These are phyloP conservation scores for Knoxia roxburghii DNA, from an alignment of 257 asterid species.

Conservation along the genomic window DNA sequence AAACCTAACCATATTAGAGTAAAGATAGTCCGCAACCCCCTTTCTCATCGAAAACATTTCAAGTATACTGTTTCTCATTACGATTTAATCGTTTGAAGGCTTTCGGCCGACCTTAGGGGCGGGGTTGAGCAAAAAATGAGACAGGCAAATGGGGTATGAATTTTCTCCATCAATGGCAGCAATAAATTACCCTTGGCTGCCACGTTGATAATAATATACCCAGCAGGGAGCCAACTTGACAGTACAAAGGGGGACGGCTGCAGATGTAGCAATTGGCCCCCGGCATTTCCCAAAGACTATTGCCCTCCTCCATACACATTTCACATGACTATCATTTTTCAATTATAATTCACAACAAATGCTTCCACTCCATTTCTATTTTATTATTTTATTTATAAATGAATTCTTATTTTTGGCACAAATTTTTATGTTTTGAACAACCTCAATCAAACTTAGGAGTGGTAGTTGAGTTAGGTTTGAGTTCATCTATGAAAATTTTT, in stretches of 20 bases:
- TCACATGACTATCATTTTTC: slow-evolving; percentile 16
- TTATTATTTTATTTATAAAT: no score
- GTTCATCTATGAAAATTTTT: no score
- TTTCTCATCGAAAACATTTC: no score
- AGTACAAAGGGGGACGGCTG: background rate
- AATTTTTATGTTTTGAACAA: no score
- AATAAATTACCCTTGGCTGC: slow-evolving; percentile 21
- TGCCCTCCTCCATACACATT: slow-evolving; percentile 11
- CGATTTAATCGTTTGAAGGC: no score
- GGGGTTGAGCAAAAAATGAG: background rate
- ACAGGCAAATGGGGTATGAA: slow-evolving; percentile 7
- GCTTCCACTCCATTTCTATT: slow-evolving; percentile 2
- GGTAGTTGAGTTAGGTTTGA: no score
- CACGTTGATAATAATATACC: slow-evolving; percentile 21
- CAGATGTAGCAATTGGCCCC: background rate
- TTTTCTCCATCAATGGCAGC: background rate
- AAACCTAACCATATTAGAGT: no score
- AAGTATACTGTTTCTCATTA: no score
- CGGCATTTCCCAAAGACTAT: background rate
- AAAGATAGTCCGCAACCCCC: no score
- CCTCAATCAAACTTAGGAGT: no score
- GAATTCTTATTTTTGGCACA: no score
- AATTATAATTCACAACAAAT: background rate
- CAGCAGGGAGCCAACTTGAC: slow-evolving; percentile 2
- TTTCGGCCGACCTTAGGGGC: no score